Conservation (phyloP, 2,329 filamentous ascomycete species). For the Curvularia lunata region DNA sequence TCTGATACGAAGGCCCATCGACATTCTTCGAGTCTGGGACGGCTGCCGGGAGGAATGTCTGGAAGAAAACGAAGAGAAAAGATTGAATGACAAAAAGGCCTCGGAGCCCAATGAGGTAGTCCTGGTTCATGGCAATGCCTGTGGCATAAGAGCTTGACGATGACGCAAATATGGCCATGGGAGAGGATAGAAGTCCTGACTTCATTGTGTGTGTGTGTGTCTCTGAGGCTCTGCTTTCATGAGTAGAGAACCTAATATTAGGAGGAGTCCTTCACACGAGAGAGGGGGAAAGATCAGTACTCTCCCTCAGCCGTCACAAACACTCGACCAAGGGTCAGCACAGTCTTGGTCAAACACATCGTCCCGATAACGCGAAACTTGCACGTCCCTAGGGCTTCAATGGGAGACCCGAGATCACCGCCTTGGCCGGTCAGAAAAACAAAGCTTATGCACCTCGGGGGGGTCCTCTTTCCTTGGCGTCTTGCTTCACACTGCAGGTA, state of each 20-base stretch:
- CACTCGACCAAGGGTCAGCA: conserved; percentile 8
- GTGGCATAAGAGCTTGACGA: conserved; percentile 17
- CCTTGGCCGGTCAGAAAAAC: conserved; percentile 13
- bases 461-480: conserved; percentile 2
- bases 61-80: conserved; percentile 56
- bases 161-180: conserved; percentile 23
- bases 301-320: conserved; percentile 1
- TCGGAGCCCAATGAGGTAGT: conserved; percentile 54
- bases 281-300: background rate
- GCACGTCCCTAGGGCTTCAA: conserved; percentile 13
- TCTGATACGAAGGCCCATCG: conserved; percentile 50
- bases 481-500: conserved; percentile 10
- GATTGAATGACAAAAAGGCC: conserved; percentile 53
- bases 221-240: conserved; percentile 5
- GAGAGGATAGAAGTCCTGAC: conserved; percentile 22
- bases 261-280: conserved; percentile 2
- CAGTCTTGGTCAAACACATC: conserved; percentile 5
- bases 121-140: conserved; percentile 27
- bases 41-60: conserved; percentile 53
- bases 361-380: conserved; percentile 11
- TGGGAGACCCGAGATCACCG: conserved; percentile 31
- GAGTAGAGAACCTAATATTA: conserved; percentile 7
- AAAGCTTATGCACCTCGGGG: conserved; percentile 5
- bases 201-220: conserved; percentile 25
- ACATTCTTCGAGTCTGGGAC: conserved; percentile 47